A percentile compares a stretch with the other conserved stretches of the same genome.
Evolutionary conservation across 495 filamentous ascomycete genomes (phyloP).

Genomic region (Talaromyces adpressus): DNA sequence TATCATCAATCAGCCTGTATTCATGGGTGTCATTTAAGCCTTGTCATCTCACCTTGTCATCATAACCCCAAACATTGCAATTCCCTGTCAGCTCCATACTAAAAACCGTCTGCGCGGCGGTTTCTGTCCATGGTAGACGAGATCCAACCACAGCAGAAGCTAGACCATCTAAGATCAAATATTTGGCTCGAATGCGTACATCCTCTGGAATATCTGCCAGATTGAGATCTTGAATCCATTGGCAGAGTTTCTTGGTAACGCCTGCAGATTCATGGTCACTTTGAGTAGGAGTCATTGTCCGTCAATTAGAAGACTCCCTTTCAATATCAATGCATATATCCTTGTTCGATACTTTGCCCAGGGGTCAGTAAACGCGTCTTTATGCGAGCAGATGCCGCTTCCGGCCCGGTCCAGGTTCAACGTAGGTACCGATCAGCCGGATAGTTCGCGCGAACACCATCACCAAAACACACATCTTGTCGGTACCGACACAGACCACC

Average conservation of each 20-base stretch:
- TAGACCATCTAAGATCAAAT: constrained; percentile 39
- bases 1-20: too few relatives aligned
- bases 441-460: too few relatives aligned
- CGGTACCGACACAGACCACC: too few relatives aligned
- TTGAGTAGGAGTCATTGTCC: background rate
- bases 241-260: constrained; percentile 12
- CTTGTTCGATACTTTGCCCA: too few relatives aligned
- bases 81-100: constrained; percentile 26
- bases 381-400: too few relatives aligned
- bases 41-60: background rate
- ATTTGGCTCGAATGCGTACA: constrained; percentile 24
- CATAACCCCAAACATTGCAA: constrained; percentile 21
- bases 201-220: constrained; percentile 9
- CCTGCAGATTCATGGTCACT: background rate
- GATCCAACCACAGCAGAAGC: constrained; percentile 34
- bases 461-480: too few relatives aligned
- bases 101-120: constrained; percentile 24
- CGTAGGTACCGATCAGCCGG: too few relatives aligned
- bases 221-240: constrained; percentile 9
- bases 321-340: too few relatives aligned
- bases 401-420: too few relatives aligned
- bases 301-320: too few relatives aligned
- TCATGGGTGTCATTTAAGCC: too few relatives aligned
- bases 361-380: too few relatives aligned
- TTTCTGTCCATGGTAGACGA: constrained; percentile 32